Evolutionary conservation across 441 rosid genomes (phyloP).

Genomic region (Pelargonium citronellum): DNA sequence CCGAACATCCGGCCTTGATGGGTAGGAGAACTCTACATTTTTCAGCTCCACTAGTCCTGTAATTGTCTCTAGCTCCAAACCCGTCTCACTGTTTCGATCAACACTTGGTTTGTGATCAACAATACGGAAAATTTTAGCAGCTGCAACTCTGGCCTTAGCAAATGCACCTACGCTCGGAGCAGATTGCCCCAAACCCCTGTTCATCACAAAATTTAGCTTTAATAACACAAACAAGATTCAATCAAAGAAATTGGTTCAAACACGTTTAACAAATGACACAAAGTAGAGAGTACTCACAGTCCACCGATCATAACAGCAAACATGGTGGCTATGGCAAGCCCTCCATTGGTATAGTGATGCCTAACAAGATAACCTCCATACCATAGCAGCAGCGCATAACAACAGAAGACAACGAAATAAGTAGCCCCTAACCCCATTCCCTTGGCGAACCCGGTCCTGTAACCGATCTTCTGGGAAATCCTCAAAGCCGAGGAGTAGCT

Average conservation of each 20-base stretch:
- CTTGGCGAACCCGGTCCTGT: slow-evolving; percentile 80
- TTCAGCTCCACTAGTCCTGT: slow-evolving; percentile 79
- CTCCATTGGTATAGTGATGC: slow-evolving; percentile 92
- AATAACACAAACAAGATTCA: slow-evolving; percentile 4
- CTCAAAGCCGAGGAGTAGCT: slow-evolving; percentile 77
- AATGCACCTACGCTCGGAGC: slow-evolving; percentile 93
- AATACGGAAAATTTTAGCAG: slow-evolving; percentile 77
- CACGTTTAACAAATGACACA: neutral
- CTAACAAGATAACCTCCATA: slow-evolving; percentile 95
- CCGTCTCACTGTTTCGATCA: slow-evolving; percentile 58
- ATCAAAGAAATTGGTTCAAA: slow-evolving; percentile 2
- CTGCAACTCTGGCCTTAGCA: slow-evolving; percentile 91
- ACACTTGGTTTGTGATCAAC: slow-evolving; percentile 80
- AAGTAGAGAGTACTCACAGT: slow-evolving; percentile 49
- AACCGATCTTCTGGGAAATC: slow-evolving; percentile 75
- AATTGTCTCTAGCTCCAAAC: slow-evolving; percentile 62
- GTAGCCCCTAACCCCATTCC: slow-evolving; percentile 97
- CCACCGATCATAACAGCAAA: slow-evolving; percentile 99
- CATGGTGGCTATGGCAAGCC: slow-evolving; percentile 97
- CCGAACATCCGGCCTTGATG: slow-evolving; percentile 80
- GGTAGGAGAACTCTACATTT: slow-evolving; percentile 82
- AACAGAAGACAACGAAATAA: slow-evolving; percentile 93
- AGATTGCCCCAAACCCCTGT: slow-evolving; percentile 83
- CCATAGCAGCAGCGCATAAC: slow-evolving; percentile 94
- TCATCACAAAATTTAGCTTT: slow-evolving; percentile 9